Percentiles rank a stretch among this genome's conserved stretches.
phyloP scores from a whole-genome alignment of 306 rosid genomes.

The Canavalia gladiata region DNA sequence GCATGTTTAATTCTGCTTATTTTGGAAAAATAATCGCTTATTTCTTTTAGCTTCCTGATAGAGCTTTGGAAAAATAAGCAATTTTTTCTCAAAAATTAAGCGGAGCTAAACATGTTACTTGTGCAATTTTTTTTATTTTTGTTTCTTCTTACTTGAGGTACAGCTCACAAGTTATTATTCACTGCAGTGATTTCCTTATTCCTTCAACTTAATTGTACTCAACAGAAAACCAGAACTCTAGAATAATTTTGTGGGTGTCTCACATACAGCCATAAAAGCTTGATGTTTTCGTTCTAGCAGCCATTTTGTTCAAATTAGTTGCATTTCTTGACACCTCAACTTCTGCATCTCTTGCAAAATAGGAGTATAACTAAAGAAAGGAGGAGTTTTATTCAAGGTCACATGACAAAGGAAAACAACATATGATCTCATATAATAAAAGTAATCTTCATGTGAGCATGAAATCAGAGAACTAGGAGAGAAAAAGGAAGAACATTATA shows the following conservation, averaged over 20 bases:
- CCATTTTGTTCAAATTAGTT: constrained; percentile 25
- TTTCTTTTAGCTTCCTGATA: no score
- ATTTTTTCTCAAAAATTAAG: no score
- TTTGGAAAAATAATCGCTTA: no score
- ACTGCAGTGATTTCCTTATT: constrained; percentile 2
- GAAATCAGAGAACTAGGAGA: constrained; percentile 28
- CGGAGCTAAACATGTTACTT: no score
- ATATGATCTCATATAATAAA: constrained; percentile 14
- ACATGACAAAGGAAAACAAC: constrained; percentile 9
- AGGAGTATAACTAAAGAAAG: constrained; percentile 32
- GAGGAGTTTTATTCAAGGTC: constrained; percentile 20
- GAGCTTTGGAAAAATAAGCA: no score
- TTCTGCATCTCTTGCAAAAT: constrained; percentile 19
- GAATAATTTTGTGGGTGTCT: constrained; percentile 2
- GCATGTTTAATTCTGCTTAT: no score
- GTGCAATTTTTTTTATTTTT: constrained; percentile 6
- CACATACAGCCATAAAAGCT: constrained; percentile 17
- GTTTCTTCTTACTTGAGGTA: not conserved
- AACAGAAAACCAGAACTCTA: constrained; percentile 15
- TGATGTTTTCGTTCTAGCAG: constrained; percentile 13
- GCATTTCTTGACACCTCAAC: constrained; percentile 14
- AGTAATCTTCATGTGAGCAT: constrained; percentile 2
- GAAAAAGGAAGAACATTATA: constrained; percentile 26
- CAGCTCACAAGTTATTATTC: constrained; percentile 15
- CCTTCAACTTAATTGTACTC: not conserved